Base-by-base conservation (phyloP, 2,329 filamentous ascomycete species). In the Tolypocladium nubicola region DNA sequence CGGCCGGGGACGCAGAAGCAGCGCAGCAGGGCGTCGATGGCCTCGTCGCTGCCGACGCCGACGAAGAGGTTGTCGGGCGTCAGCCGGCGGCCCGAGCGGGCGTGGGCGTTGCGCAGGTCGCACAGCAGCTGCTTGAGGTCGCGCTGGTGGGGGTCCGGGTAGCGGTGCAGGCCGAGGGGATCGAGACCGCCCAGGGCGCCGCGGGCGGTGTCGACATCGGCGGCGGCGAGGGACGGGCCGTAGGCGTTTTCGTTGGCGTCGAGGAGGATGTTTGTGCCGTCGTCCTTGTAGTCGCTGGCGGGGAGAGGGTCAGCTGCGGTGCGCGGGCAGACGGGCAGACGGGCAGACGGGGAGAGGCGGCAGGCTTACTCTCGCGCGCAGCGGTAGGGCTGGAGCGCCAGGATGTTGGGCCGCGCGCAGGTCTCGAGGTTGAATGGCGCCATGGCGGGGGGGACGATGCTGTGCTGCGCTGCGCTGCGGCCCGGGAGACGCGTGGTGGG, bases 211-310 rank as follows among this genome's bases (percentile, higher is more conserved):
- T 74, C 74, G 47, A 64, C 69, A 53, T 81, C 73, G 54, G 78
- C 76, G 45, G 79, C 68, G 1, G 79, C 75, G 53, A 97, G 76
- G 1, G 89, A 87, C 0, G 94, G 93, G 0, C 94, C 94, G 67
- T 88, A 97, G 59, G 94, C 91, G 69, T 99, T 99, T 76, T 99
- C 94, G 68, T 99, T 99, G 65, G 94, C 94, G 71, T 99, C 94
- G 63, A 99, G 88, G 55, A 99, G 86, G 66, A 97, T 85, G 68
- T 97, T 97, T 59, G 86, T 93, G 64, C 94, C 94, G 70, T 99
- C 89, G 71, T 99, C 93, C 77, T 99, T 97, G 82, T 99, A 97
- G 81, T 99, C 94, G 76, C 90, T 95, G 69, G 54, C 11, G 26
- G 53, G 67, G 54, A 33, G 65, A 54, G 35, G 41, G 38, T 52